phyloP scores from a whole-genome alignment of 73 alveolate species.

The Stentor coeruleus region DNA sequence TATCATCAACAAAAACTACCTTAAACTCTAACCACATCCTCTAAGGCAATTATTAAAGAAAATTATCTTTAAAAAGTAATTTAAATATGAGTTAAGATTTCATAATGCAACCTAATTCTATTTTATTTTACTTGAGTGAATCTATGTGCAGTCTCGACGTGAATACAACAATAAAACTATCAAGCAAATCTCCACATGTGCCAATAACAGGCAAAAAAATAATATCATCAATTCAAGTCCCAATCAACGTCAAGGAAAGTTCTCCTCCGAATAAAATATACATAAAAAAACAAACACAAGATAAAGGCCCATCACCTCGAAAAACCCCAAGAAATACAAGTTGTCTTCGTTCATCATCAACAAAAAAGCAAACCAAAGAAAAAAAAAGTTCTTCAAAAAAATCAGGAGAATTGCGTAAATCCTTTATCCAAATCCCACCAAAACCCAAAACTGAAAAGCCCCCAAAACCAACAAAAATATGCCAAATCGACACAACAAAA shows the following conservation, averaged over 20 bases:
- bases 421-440: neutral
- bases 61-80: no score
- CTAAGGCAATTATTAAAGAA: no score
- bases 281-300: neutral
- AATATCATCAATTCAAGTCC: neutral
- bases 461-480: neutral
- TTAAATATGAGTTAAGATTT: no score
- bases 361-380: no score
- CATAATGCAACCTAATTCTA: no score
- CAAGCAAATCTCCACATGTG: neutral
- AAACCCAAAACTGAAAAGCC: neutral
- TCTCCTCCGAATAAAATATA: neutral
- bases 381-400: neutral
- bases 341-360: no score
- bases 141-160: neutral
- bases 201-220: slow-evolving; percentile 3
- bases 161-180: neutral
- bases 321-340: neutral
- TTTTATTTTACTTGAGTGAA: no score
- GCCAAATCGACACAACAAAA: neutral
- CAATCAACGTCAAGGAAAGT: neutral
- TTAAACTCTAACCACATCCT: no score
- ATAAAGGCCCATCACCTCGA: neutral
- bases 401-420: neutral
- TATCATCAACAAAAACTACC: no score